A percentile compares a stretch with the other conserved stretches of the same genome.
Conservation (phyloP, 805 yeast genomes). For the Lachancea fermentati region DNA sequence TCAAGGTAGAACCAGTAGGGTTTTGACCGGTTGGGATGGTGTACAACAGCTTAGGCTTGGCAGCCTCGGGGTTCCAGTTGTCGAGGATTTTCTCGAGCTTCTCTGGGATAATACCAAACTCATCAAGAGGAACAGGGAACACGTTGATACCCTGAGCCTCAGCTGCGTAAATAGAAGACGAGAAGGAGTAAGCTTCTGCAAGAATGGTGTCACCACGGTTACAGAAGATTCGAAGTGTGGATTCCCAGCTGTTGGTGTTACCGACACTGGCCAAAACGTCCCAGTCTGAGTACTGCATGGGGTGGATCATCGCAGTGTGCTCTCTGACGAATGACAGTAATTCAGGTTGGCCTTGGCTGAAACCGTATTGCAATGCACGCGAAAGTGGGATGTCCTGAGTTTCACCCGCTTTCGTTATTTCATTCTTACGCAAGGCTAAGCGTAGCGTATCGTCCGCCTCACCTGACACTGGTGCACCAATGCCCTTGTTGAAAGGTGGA, state of each 20-base stretch:
- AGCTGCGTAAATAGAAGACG: slow-evolving; percentile 80
- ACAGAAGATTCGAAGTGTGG: slow-evolving; percentile 70
- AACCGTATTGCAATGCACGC: slow-evolving; percentile 89
- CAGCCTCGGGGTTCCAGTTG: slow-evolving; percentile 59
- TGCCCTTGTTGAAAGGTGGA: slow-evolving; percentile 76
- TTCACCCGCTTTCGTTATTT: slow-evolving; percentile 38
- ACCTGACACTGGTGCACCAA: slow-evolving; percentile 51
- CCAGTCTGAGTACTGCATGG: slow-evolving; percentile 60
- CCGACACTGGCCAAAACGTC: slow-evolving; percentile 67
- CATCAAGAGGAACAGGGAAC: slow-evolving; percentile 74
- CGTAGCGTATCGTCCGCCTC: slow-evolving; percentile 29
- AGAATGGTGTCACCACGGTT: slow-evolving; percentile 77
- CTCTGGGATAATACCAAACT: slow-evolving; percentile 71
- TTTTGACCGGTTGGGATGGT: slow-evolving; percentile 95
- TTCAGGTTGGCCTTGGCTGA: slow-evolving; percentile 74
- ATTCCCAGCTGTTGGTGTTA: slow-evolving; percentile 87
- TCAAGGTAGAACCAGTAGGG: slow-evolving; percentile 89
- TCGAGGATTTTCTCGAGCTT: slow-evolving; percentile 55
- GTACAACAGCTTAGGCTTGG: slow-evolving; percentile 82
- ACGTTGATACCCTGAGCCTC: slow-evolving; percentile 62
- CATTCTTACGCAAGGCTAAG: slow-evolving; percentile 26
- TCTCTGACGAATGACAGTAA: slow-evolving; percentile 61
- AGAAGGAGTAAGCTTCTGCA: slow-evolving; percentile 76
- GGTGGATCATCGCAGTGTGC: slow-evolving; percentile 56
- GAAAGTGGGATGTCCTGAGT: slow-evolving; percentile 65